Evolutionary conservation across 2,329 filamentous ascomycete genomes (phyloP).

Genomic region (Volutella citrinella): DNA sequence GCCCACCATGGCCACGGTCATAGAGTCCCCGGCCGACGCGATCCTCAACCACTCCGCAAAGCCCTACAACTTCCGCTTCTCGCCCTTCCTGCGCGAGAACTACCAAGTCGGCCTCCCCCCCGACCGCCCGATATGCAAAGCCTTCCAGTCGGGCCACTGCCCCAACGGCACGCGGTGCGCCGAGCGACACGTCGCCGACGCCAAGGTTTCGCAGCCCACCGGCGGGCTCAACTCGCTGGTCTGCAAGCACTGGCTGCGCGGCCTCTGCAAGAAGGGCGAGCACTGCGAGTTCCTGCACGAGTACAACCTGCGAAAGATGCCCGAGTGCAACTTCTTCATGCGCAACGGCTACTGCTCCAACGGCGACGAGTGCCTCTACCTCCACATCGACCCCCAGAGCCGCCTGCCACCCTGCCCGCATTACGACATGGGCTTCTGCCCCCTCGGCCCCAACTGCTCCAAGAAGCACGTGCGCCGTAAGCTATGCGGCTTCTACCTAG

Average conservation of each 20-base stretch:
- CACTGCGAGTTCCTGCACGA: slow-evolving; percentile 97
- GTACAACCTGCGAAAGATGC: slow-evolving; percentile 97
- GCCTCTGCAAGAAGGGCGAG: slow-evolving; percentile 96
- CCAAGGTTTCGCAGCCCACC: slow-evolving; percentile 31
- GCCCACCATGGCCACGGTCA: slow-evolving; percentile 29
- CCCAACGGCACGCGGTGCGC: slow-evolving; percentile 80
- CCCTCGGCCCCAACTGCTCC: slow-evolving; percentile 79
- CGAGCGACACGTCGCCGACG: slow-evolving; percentile 68
- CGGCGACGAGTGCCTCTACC: slow-evolving; percentile 92
- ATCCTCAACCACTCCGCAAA: slow-evolving; percentile 58
- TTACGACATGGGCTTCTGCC: slow-evolving; percentile 94
- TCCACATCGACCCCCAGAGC: slow-evolving; percentile 81
- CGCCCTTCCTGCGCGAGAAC: slow-evolving; percentile 76
- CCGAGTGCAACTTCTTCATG: slow-evolving; percentile 95
- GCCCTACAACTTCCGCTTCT: slow-evolving; percentile 75
- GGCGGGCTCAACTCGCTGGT: slow-evolving; percentile 76
- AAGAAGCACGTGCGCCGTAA: slow-evolving; percentile 84
- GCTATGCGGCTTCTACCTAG: slow-evolving; percentile 81
- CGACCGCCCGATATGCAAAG: slow-evolving; percentile 78
- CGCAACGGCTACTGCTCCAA: slow-evolving; percentile 94
- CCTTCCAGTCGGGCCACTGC: slow-evolving; percentile 83
- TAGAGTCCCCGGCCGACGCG: slow-evolving; percentile 31
- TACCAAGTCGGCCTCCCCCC: slow-evolving; percentile 82
- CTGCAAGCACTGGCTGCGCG: slow-evolving; percentile 98
- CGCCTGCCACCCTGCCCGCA: slow-evolving; percentile 80